These are phyloP conservation scores for Rosa persica DNA, from an alignment of 306 rosid species.

Conservation along the genomic window DNA sequence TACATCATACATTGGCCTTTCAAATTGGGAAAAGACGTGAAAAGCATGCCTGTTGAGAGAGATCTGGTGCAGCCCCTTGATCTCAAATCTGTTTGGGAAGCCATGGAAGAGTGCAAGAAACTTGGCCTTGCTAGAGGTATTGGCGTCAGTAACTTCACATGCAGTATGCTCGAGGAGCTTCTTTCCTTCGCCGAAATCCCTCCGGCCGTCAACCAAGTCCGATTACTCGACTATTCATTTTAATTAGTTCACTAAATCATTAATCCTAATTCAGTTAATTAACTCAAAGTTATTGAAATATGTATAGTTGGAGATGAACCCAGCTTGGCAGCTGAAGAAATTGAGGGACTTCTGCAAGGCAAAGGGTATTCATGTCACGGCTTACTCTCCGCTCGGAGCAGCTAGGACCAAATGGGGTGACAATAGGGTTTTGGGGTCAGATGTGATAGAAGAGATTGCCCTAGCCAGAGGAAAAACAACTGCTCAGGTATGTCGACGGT, in stretches of 20 bases:
- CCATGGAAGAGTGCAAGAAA: slow-evolving; percentile 67
- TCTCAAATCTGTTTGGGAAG: slow-evolving; percentile 65
- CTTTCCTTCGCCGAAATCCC: slow-evolving; percentile 61
- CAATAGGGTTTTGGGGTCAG: slow-evolving; percentile 28
- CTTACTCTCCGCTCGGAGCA: slow-evolving; percentile 52
- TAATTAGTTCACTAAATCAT: not conserved
- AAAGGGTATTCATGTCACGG: slow-evolving; percentile 47
- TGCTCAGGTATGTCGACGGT: slow-evolving; percentile 41
- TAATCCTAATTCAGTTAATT: not conserved
- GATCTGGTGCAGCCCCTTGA: slow-evolving; percentile 46
- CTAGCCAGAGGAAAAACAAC: slow-evolving; percentile 37
- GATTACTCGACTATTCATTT: not conserved
- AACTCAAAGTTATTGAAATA: not conserved
- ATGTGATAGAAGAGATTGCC: slow-evolving; percentile 37
- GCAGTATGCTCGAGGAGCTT: slow-evolving; percentile 55
- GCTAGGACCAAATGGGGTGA: slow-evolving; percentile 34
- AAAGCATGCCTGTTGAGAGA: slow-evolving; percentile 34
- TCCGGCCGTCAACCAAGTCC: slow-evolving; percentile 72
- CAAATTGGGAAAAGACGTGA: slow-evolving; percentile 22
- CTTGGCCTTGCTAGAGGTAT: slow-evolving; percentile 83
- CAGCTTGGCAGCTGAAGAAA: slow-evolving; percentile 49
- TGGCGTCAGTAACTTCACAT: slow-evolving; percentile 83
- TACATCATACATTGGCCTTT: slow-evolving; percentile 41
- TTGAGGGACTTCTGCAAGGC: slow-evolving; percentile 38
- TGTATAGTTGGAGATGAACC: slow-evolving; percentile 53